Percentiles rank a stretch among this genome's conserved stretches.
These are phyloP conservation scores for Ceratocystis cacaofunesta DNA, from an alignment of 2,329 filamentous ascomycete species.

Conservation along the genomic window DNA sequence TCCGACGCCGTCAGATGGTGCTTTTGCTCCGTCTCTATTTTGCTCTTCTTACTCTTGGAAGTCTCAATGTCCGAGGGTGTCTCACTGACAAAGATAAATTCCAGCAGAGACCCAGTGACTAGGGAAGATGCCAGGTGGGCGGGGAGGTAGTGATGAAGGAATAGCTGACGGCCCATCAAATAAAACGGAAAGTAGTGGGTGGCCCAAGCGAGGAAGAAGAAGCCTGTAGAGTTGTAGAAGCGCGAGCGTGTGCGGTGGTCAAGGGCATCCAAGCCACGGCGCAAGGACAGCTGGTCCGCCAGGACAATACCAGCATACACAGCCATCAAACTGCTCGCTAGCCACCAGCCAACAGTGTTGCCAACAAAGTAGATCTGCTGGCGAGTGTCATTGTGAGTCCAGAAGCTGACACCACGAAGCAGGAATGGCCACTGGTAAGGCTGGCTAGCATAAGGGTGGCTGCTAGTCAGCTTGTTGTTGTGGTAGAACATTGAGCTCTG, in stretches of 20 bases:
- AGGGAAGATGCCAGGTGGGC: constrained; percentile 82
- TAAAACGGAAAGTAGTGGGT: constrained; percentile 96
- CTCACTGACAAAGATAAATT: constrained; percentile 92
- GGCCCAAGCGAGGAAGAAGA: constrained; percentile 97
- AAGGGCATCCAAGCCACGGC: constrained; percentile 82
- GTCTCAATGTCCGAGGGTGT: not conserved
- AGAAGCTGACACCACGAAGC: constrained; percentile 94
- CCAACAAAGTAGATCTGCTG: constrained; percentile 98
- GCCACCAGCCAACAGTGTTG: constrained; percentile 95
- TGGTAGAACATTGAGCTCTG: constrained; percentile 99
- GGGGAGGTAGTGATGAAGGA: constrained; percentile 94
- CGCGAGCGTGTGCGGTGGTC: constrained; percentile 89
- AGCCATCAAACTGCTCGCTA: constrained; percentile 78
- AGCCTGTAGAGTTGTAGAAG: constrained; percentile 95
- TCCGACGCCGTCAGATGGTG: constrained; percentile 66
- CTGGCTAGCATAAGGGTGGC: constrained; percentile 86
- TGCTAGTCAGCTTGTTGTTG: constrained; percentile 95
- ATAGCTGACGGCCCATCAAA: constrained; percentile 94
- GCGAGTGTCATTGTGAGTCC: constrained; percentile 88
- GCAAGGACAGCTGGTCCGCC: constrained; percentile 84
- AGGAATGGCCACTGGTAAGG: constrained; percentile 98
- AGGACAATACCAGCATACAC: constrained; percentile 85
- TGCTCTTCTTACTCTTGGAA: constrained; percentile 26
- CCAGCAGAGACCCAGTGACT: constrained; percentile 78
- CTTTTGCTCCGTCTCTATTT: constrained; percentile 30